Percentiles rank a stretch among this genome's conserved stretches.
Evolutionary conservation across 306 rosid species (phyloP).

Genomic region (Fragaria ananassa): DNA sequence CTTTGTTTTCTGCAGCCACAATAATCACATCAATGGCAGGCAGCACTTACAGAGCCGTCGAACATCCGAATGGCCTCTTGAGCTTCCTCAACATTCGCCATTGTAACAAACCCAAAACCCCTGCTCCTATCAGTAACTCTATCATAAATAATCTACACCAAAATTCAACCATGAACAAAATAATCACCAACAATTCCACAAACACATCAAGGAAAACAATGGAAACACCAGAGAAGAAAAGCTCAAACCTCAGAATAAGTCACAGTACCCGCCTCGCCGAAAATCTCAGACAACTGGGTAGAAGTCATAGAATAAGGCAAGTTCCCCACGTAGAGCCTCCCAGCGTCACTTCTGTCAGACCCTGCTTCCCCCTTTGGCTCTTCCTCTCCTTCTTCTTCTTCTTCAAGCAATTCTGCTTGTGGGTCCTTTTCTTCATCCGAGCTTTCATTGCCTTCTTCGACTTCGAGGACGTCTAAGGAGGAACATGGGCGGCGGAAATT

Average conservation of each 20-base stretch:
- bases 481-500: constrained; percentile 36
- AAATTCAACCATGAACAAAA: constrained; percentile 18
- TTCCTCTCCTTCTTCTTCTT: constrained; percentile 25
- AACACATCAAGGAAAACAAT: constrained; percentile 15
- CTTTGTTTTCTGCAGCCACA: background rate
- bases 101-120: constrained; percentile 92
- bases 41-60: constrained; percentile 72
- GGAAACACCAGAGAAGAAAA: constrained; percentile 10
- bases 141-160: constrained; percentile 68
- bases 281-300: constrained; percentile 56
- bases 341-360: constrained; percentile 43
- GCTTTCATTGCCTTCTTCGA: constrained; percentile 28
- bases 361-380: constrained; percentile 33
- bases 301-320: constrained; percentile 70
- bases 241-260: constrained; percentile 64
- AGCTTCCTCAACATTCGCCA: constrained; percentile 75
- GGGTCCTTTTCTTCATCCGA: constrained; percentile 29
- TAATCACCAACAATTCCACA: background rate
- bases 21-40: background rate
- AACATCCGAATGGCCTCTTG: constrained; percentile 81
- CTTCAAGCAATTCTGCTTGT: constrained; percentile 29
- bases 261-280: constrained; percentile 76
- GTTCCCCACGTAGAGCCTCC: constrained; percentile 86
- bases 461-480: constrained; percentile 48
- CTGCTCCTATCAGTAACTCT: constrained; percentile 88